phyloP scores from a whole-genome alignment of 148 eudicot genomes.

The Rhododendron vialii region DNA sequence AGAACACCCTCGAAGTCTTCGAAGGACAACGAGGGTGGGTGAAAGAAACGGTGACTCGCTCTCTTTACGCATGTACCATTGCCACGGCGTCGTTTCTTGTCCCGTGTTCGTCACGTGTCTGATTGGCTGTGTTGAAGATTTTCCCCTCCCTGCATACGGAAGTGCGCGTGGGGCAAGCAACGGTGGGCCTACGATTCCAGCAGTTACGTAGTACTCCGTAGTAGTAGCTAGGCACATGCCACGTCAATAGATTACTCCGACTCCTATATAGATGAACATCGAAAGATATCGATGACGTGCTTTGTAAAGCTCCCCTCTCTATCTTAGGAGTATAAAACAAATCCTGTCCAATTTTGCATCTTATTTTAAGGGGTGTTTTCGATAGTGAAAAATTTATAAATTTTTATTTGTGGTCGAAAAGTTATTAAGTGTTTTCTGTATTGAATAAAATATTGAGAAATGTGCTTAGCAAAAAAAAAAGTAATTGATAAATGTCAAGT shows the following conservation, averaged over 20 bases:
- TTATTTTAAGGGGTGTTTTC: not conserved
- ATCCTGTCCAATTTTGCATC: not conserved
- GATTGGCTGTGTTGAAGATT: not conserved
- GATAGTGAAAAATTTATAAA: too few species aligned
- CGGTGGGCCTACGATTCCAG: not conserved
- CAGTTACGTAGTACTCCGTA: not conserved
- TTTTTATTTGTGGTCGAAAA: too few species aligned
- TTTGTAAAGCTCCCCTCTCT: not conserved
- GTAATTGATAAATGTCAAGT: too few species aligned
- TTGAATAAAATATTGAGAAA: too few species aligned
- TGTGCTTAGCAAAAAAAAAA: too few species aligned
- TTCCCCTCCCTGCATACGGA: not conserved
- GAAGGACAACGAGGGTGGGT: not conserved
- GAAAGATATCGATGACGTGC: slow-evolving; percentile 9
- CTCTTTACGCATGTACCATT: not conserved
- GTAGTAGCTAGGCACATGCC: not conserved
- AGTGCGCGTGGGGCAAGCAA: not conserved
- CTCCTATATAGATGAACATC: not conserved
- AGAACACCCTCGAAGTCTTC: too few species aligned
- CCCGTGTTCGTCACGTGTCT: slow-evolving; percentile 12
- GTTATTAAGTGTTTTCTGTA: too few species aligned
- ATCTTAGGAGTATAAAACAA: too few species aligned
- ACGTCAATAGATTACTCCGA: not conserved
- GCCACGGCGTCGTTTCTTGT: not conserved
- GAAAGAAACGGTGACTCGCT: not conserved